Base-by-base conservation (phyloP, 1,284 basidiomycete genomes). In the Tilletia horrida region DNA sequence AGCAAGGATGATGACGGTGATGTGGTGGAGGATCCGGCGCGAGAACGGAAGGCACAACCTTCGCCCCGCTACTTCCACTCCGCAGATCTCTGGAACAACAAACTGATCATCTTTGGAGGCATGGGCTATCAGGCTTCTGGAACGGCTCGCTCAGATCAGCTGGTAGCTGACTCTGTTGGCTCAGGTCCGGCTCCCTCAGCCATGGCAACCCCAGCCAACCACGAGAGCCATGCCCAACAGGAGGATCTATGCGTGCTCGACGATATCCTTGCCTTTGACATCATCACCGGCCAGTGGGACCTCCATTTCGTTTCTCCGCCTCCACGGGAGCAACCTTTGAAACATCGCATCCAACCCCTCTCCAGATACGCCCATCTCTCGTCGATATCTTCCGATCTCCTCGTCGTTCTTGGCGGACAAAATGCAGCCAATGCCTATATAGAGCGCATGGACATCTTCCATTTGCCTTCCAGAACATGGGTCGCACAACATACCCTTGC, bases 401-500 rank as follows among this genome's bases (percentile, higher is more conserved):
- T 97, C n/a, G 90, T 94, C 82, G 87, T 97, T 76, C 92, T 95
- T 65, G 94, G 94, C 9, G 94, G 94, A 2, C 94, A 97, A 81
- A 91, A 96, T 80, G 72, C 84, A 7, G 80, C 82, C 63, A 86
- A 86, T 70, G 81, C 83, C 67, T 81, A 75, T 73, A 65, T 79
- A 88, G 74, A 79, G 61, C 69, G 71, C 16, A 74, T 79, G 66
- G 73, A 76, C 65, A 70, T 79, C 23, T 79, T 76, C 62, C 73
- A 69, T 64, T 69, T 79, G 11, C 64, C 67, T 3, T 65, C 69
- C 40, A 67, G 69, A 50, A 65, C 57, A 11, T 79, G 77, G 77
- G 70, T 71, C 21, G 67, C 67, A 23, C 64, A 68, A 2, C 71
- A 76, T 16, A 67, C 66, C 21, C 74, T 76, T 67, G 67, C 65